phyloP scores from a whole-genome alignment of 768 basidiomycete species.

The Cubamyces sp. region DNA sequence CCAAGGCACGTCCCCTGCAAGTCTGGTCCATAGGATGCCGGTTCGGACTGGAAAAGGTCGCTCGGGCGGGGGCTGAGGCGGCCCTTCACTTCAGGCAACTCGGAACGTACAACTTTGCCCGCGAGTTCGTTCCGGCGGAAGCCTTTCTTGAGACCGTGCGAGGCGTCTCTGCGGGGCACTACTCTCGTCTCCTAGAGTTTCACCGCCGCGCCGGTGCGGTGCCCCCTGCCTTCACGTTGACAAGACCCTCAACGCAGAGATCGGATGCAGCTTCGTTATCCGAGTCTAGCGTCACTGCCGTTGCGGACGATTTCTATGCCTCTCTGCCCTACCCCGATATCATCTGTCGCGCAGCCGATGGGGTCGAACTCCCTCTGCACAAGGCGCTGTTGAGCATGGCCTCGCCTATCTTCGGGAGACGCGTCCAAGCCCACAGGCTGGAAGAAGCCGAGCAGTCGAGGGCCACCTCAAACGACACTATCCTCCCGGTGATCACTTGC shows the following conservation, averaged over 20 bases:
- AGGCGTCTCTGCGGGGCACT: slow-evolving; percentile 1
- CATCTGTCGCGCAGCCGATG: slow-evolving; percentile 57
- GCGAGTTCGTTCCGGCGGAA: slow-evolving; percentile 7
- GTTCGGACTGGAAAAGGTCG: slow-evolving; percentile 35
- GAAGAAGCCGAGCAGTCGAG: not conserved
- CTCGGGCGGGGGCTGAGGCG: slow-evolving; percentile 6
- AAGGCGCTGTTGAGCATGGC: slow-evolving; percentile 38
- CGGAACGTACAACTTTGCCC: not conserved
- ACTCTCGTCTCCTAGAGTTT: slow-evolving; percentile 1
- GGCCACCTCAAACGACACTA: not conserved
- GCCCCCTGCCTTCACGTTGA: not conserved
- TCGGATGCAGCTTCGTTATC: too few species aligned
- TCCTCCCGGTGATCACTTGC: not conserved
- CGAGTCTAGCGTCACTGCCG: not conserved
- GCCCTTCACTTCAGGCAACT: not conserved
- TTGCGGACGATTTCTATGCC: not conserved
- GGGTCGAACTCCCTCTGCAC: slow-evolving; percentile 42
- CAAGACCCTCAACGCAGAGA: not conserved
- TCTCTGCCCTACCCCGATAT: slow-evolving; percentile 39
- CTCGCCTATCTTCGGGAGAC: slow-evolving; percentile 37
- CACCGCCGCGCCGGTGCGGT: not conserved
- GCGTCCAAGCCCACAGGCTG: slow-evolving; percentile 1
- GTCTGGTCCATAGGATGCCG: slow-evolving; percentile 40
- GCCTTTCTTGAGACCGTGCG: not conserved
- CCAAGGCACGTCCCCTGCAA: slow-evolving; percentile 32